Percentiles rank a stretch among this genome's conserved stretches.
Conservation (phyloP, 78 protist species). For the Blattamonas nauphoetae region DNA sequence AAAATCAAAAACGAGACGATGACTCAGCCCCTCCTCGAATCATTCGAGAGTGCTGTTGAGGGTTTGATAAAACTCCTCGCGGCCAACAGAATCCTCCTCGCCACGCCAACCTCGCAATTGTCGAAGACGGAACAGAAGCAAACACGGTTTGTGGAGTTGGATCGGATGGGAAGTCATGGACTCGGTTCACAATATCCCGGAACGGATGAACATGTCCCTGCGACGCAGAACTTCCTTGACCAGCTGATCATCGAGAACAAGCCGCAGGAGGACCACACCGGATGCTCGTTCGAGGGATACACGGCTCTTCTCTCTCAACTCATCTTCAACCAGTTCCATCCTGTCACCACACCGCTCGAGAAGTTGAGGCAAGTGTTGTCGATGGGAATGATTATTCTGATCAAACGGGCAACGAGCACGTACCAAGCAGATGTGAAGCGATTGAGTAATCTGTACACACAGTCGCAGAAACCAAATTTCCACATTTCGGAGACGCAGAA, state of each 20-base stretch:
- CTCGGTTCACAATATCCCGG: neutral
- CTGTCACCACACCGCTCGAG: neutral
- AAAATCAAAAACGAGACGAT: no score
- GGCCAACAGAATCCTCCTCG: neutral
- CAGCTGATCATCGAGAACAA: no score
- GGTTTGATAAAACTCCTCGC: neutral
- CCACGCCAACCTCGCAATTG: neutral
- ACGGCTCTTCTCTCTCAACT: neutral
- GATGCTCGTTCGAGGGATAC: neutral
- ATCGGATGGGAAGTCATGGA: neutral
- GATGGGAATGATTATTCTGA: neutral
- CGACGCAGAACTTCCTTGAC: no score
- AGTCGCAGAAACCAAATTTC: no score
- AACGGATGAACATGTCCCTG: neutral
- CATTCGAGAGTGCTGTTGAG: no score
- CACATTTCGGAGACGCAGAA: no score
- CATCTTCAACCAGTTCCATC: neutral
- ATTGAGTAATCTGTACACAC: no score
- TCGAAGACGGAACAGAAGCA: neutral
- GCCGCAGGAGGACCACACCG: no score
- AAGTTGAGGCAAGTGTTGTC: neutral
- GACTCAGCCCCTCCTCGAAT: no score
- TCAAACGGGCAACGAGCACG: no score
- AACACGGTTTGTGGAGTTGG: neutral
- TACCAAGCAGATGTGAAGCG: no score